A percentile compares a stretch with the other conserved stretches of the same genome.
phyloP scores from a whole-genome alignment of 345 rosid species.

The Eucalyptus globulus region DNA sequence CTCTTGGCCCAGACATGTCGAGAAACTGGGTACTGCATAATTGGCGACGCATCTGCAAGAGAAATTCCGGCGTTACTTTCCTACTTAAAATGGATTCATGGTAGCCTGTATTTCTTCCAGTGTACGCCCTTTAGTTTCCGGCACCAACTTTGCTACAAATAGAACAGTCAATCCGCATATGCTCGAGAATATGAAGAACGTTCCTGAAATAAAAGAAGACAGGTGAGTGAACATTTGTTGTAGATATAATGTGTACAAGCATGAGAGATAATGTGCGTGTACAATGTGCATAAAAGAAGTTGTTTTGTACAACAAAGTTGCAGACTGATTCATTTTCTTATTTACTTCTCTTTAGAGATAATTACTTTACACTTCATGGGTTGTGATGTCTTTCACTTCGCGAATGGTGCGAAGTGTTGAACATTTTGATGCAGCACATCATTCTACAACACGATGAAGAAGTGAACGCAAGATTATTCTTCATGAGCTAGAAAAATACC shows the following conservation, averaged over 20 bases:
- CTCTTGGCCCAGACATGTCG: neutral
- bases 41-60: neutral
- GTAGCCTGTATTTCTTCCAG: conserved; percentile 71
- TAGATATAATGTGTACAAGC: neutral
- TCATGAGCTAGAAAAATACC: neutral
- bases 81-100: conserved; percentile 20
- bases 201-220: conserved; percentile 17
- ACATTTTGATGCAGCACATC: neutral
- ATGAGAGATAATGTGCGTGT: neutral
- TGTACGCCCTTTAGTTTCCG: conserved; percentile 71
- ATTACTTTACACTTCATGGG: neutral
- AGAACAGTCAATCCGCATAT: conserved; percentile 47
- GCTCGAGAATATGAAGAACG: conserved; percentile 48
- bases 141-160: conserved; percentile 63
- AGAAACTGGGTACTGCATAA: neutral
- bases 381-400: neutral
- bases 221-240: neutral
- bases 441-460: neutral
- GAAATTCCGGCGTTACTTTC: neutral
- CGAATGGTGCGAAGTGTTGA: neutral
- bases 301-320: neutral
- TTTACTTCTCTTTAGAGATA: neutral
- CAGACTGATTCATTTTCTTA: neutral
- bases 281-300: neutral
- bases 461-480: neutral